These are phyloP conservation scores for Asterochloris sp. DNA, from an alignment of 139 green algal genomes.

Conservation along the genomic window DNA sequence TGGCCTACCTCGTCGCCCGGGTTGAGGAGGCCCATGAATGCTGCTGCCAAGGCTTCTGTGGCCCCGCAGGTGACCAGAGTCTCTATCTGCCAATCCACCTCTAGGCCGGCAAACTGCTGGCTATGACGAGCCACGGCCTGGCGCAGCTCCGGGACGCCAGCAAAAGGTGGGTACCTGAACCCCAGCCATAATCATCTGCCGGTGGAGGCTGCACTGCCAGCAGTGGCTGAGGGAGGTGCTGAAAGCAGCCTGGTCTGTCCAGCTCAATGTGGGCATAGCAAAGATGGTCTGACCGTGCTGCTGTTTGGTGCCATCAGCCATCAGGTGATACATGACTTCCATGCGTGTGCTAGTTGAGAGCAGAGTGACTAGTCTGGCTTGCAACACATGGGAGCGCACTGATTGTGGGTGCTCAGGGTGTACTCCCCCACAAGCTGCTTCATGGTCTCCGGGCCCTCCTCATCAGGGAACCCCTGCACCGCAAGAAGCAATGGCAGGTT, in stretches of 20 bases:
- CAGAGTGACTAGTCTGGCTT: no score
- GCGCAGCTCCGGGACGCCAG: slow-evolving; percentile 63
- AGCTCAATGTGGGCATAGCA: no score
- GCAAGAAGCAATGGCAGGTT: no score
- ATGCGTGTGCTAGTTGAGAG: no score
- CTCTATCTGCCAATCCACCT: slow-evolving; percentile 56
- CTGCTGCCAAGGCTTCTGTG: slow-evolving; percentile 72
- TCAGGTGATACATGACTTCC: no score
- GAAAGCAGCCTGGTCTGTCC: no score
- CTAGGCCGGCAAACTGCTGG: slow-evolving; percentile 33
- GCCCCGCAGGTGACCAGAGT: slow-evolving; percentile 72
- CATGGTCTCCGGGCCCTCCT: slow-evolving; percentile 71
- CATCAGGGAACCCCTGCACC: slow-evolving; percentile 61
- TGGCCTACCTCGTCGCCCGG: slow-evolving; percentile 66
- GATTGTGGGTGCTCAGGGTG: slow-evolving; percentile 37
- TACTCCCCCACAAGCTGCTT: slow-evolving; percentile 39
- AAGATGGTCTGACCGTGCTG: no score
- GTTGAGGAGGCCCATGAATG: slow-evolving; percentile 75
- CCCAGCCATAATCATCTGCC: slow-evolving; percentile 1
- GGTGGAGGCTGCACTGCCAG: slow-evolving; percentile 36
- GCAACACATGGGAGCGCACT: neutral
- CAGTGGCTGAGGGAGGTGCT: no score
- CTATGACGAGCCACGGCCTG: slow-evolving; percentile 69
- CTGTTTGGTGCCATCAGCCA: no score
- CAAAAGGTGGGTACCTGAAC: slow-evolving; percentile 48